Evolutionary conservation across 176 grass and related monocot species (phyloP).

Genomic region (maize (Zea mays)): DNA sequence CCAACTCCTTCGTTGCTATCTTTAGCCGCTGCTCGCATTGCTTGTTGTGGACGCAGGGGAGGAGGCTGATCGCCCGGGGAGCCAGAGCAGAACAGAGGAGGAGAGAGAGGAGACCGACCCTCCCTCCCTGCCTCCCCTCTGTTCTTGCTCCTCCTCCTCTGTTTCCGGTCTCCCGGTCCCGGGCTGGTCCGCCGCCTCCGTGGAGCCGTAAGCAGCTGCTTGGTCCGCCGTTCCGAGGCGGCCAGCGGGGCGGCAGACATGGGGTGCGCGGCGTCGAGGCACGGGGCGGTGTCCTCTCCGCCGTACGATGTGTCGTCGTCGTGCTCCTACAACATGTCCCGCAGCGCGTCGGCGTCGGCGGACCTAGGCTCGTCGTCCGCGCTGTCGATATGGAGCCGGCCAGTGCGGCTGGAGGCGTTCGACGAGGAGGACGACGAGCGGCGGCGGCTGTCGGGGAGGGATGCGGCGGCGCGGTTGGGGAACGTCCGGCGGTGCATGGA

Average conservation of each 20-base stretch:
- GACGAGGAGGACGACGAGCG: slow-evolving; percentile 6
- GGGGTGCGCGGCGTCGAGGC: slow-evolving; percentile 82
- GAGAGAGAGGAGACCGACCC: background rate
- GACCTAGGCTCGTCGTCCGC: slow-evolving; percentile 20
- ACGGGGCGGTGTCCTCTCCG: slow-evolving; percentile 46
- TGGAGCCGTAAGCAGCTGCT: no score
- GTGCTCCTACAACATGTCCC: slow-evolving; percentile 18
- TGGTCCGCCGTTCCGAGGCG: slow-evolving; percentile 27
- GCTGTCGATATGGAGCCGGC: slow-evolving; percentile 42
- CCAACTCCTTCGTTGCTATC: slow-evolving; percentile 45
- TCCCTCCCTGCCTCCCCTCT: background rate
- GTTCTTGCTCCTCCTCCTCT: slow-evolving; percentile 35
- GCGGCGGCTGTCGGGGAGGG: background rate
- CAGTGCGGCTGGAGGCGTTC: slow-evolving; percentile 23
- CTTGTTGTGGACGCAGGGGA: slow-evolving; percentile 28
- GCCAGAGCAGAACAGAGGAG: background rate
- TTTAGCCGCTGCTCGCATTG: slow-evolving; percentile 45
- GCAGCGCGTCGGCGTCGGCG: slow-evolving; percentile 42
- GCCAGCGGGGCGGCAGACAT: slow-evolving; percentile 31
- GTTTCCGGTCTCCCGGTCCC: background rate
- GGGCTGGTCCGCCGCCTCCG: no score
- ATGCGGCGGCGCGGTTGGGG: slow-evolving; percentile 4
- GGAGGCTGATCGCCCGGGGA: slow-evolving; percentile 39
- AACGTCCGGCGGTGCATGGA: slow-evolving; percentile 51
- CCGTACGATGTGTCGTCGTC: slow-evolving; percentile 33